Evolutionary conservation across 1,139 yeast species (phyloP), one percentile per base, ranked within the genome.

Genomic region (Blastobotrys niveus): DNA sequence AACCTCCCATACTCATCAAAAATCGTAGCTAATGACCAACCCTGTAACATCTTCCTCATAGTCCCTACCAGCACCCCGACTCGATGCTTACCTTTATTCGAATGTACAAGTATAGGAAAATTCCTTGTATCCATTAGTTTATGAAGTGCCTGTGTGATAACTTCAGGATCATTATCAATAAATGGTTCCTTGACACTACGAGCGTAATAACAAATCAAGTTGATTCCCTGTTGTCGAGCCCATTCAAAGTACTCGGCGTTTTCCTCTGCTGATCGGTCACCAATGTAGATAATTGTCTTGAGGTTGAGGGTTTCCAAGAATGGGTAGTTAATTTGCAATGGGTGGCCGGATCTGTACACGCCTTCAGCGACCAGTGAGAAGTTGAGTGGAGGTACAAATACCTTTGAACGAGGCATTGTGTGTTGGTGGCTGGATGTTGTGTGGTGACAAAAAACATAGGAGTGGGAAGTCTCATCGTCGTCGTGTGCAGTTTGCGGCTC

Each of bases 81-180:
- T 40, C 98, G 67, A 61, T 91, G 98, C 62, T 91, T 89, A 7
- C 98, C 97, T 65, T 91, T 91, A 62, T 89, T 87, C 3, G 96
- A 86, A 62, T 91, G 97, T 14, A 91, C 76, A 48, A 91, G 70
- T 27, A 89, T 78, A 1, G 98, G 97, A 60, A 83, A 84, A 62
- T 88, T 87, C 22, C 80, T 76, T 44, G 74, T 71, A 59, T 87
- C 82, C 37, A 83, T 63, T 48, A 86, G 71, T 35, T 85, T 61
- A 49, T 77, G 73, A 43, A 89, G 67, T 0, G 94, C 87, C 21
- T 68, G 63, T 17, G 77, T 70, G 47, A 87, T 71, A 6, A 82
- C 76, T 7, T 67, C 69, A 6, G 79, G 77, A 52, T 80, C 76
- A 52, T 73, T 76, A 60, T 68, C 71, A 5, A 77, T 71, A 59